A percentile compares a stretch with the other conserved stretches of the same genome.
Conservation (phyloP, 495 filamentous ascomycete species). For the Neurospora cerealis region DNA sequence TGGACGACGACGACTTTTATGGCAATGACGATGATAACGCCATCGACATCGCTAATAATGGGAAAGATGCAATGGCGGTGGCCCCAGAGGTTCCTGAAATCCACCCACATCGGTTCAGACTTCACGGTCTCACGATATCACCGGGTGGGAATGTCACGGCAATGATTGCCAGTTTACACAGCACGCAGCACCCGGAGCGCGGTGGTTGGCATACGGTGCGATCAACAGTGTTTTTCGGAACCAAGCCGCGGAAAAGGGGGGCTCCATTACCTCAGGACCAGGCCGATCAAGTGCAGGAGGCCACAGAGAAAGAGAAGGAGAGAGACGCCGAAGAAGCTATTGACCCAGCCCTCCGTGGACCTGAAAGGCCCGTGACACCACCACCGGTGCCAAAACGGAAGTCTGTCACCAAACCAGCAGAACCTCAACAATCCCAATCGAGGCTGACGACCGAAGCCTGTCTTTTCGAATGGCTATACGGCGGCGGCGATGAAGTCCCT, state of each 20-base stretch:
- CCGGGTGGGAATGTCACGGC: slow-evolving; percentile 34
- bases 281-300: neutral
- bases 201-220: slow-evolving; percentile 33
- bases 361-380: neutral
- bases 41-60: slow-evolving; percentile 2
- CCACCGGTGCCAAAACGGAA: neutral
- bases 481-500: slow-evolving; percentile 29
- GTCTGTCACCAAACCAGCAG: neutral
- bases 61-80: slow-evolving; percentile 9
- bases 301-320: neutral
- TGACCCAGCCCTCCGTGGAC: neutral
- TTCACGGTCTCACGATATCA: slow-evolving; percentile 34
- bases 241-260: slow-evolving; percentile 8
- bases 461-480: slow-evolving; percentile 40
- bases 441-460: slow-evolving; percentile 31
- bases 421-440: neutral
- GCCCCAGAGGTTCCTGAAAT: slow-evolving; percentile 23
- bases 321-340: neutral
- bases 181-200: slow-evolving; percentile 27
- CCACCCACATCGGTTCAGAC: slow-evolving; percentile 33
- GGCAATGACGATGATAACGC: slow-evolving; percentile 11
- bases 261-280: neutral
- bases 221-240: slow-evolving; percentile 30
- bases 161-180: slow-evolving; percentile 28
- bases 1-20: slow-evolving; percentile 6